Evolutionary conservation across 805 yeast genomes (phyloP).

Genomic region (Priceomyces fermenticarens): DNA sequence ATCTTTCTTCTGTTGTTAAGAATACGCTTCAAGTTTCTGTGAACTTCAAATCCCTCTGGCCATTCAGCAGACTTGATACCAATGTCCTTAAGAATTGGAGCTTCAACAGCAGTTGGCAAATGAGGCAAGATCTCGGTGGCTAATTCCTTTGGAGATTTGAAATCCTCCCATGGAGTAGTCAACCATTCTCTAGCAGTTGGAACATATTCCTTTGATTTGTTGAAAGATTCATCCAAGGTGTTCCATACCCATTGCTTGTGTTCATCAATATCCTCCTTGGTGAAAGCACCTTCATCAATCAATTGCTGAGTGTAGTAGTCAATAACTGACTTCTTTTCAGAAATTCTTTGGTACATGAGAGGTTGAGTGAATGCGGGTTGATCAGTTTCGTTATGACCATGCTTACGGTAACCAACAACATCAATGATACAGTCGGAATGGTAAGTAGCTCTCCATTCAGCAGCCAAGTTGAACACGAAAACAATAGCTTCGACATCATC

Average conservation of each 20-base stretch:
- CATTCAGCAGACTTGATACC: constrained; percentile 78
- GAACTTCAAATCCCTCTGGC: constrained; percentile 86
- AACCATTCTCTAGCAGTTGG: constrained; percentile 97
- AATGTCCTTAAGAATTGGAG: constrained; percentile 64
- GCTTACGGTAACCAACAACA: constrained; percentile 96
- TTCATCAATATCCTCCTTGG: constrained; percentile 86
- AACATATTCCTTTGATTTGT: constrained; percentile 81
- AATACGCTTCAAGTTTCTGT: constrained; percentile 94
- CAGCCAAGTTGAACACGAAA: constrained; percentile 91
- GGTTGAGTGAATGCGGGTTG: constrained; percentile 99
- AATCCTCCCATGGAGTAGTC: constrained; percentile 98
- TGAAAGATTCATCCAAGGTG: constrained; percentile 84
- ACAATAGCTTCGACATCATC: constrained; percentile 95
- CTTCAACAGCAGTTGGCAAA: constrained; percentile 89
- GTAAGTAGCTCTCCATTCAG: constrained; percentile 97
- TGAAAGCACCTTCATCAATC: constrained; percentile 82
- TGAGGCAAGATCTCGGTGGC: constrained; percentile 96
- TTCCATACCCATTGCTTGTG: constrained; percentile 99
- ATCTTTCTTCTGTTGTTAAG: constrained; percentile 83
- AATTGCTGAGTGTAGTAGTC: constrained; percentile 82
- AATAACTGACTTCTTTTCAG: constrained; percentile 83
- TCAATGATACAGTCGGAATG: constrained; percentile 95
- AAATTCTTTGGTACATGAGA: constrained; percentile 88
- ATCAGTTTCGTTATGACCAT: constrained; percentile 99
- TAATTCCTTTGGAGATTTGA: constrained; percentile 95